Evolutionary conservation across 306 rosid genomes (phyloP).

Genomic region (Trifolium subterraneum): DNA sequence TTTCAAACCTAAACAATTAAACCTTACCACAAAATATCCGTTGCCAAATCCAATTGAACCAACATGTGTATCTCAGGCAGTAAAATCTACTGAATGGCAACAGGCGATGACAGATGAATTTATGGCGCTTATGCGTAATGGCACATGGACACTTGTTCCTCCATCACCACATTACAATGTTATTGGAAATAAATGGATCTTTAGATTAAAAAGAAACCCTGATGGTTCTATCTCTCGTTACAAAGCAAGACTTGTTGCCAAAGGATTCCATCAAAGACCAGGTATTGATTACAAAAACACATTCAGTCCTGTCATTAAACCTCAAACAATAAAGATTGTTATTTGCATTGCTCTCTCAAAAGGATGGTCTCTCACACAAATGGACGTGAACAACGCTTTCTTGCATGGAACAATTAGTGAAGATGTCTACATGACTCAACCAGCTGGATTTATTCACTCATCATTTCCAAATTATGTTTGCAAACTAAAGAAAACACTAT

Average conservation of each 20-base stretch:
- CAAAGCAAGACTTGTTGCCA: not conserved
- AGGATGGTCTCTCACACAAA: not conserved
- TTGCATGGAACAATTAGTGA: not conserved
- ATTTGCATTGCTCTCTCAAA: not conserved
- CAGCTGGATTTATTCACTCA: not conserved
- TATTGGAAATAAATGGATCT: not conserved
- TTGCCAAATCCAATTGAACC: not conserved
- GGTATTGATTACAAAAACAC: not conserved
- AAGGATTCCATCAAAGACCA: not conserved
- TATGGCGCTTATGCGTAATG: not conserved
- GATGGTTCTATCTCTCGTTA: not conserved
- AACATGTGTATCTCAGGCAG: not conserved
- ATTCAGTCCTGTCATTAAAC: not conserved
- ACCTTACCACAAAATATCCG: not conserved
- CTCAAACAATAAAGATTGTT: not conserved
- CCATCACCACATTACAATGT: not conserved
- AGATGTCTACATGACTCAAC: not conserved
- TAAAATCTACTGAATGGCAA: not conserved
- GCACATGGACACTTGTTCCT: not conserved
- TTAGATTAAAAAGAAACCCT: not conserved
- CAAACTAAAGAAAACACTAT: not conserved
- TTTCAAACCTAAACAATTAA: not conserved
- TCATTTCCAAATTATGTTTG: not conserved
- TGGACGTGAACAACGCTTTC: not conserved
- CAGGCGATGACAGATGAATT: not conserved